Conservation (phyloP, 306 rosid genomes). For the Citrullus amarus region DNA sequence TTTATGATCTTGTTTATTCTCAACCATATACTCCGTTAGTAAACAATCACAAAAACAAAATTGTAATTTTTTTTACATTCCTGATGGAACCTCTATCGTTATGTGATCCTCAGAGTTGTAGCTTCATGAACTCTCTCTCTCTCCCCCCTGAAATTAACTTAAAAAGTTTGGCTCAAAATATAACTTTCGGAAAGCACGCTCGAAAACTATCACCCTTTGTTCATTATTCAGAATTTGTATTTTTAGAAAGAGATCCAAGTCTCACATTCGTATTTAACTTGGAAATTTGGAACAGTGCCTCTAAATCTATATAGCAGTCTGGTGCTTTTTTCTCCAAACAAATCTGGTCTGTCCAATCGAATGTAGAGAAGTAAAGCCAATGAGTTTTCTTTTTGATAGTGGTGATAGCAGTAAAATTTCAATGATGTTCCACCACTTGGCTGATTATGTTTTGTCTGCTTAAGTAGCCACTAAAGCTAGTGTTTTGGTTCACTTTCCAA, state of each 20-base stretch:
- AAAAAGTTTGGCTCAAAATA: not conserved
- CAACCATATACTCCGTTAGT: not conserved
- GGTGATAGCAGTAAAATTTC: not conserved
- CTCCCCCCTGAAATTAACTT: not conserved
- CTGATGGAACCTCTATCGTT: not conserved
- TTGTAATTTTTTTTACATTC: not conserved
- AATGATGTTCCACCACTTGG: conserved; percentile 5
- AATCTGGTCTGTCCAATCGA: not conserved
- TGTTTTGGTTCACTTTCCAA: not conserved
- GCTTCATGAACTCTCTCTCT: not conserved
- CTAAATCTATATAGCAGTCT: not conserved
- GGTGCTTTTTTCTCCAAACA: not conserved
- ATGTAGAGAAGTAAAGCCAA: not conserved
- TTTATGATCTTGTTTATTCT: not conserved
- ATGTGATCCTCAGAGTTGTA: not conserved
- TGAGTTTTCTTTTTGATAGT: conserved; percentile 2
- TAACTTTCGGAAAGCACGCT: not conserved
- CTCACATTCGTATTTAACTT: not conserved
- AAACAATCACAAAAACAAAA: not conserved
- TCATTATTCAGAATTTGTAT: not conserved
- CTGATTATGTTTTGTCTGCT: conserved; percentile 6
- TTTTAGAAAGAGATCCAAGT: not conserved
- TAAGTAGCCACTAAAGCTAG: conserved; percentile 6
- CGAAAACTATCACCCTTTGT: not conserved
- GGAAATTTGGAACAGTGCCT: not conserved